phyloP scores from a whole-genome alignment of 2,329 filamentous ascomycete genomes.

The Cladophialophora psammophila region DNA sequence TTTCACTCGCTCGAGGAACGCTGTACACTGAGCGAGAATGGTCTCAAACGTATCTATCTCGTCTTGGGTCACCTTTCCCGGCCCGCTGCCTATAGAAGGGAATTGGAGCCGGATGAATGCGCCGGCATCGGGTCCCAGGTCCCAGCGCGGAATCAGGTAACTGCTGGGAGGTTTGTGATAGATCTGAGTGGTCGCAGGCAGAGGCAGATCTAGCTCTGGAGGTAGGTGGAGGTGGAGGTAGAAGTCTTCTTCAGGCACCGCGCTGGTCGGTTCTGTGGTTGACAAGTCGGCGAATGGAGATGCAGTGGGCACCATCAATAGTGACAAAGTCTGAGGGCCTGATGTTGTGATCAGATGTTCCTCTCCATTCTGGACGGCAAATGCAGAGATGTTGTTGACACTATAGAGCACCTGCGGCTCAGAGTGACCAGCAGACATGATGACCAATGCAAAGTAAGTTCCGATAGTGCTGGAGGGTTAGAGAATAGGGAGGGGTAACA shows the following conservation, averaged over 20 bases:
- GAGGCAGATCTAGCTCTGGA: constrained; percentile 89
- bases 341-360: constrained; percentile 83
- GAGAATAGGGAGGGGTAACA: constrained; percentile 3
- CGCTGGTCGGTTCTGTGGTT: constrained; percentile 64
- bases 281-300: constrained; percentile 68
- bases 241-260: constrained; percentile 81
- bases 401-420: constrained; percentile 63
- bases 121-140: constrained; percentile 84
- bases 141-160: constrained; percentile 95
- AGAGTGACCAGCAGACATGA: constrained; percentile 55
- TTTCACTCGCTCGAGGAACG: constrained; percentile 82
- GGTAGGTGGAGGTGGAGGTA: constrained; percentile 95
- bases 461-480: background rate
- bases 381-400: constrained; percentile 85
- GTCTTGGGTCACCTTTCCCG: constrained; percentile 75
- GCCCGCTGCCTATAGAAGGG: constrained; percentile 72
- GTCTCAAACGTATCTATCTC: constrained; percentile 97
- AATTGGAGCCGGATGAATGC: constrained; percentile 96
- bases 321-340: constrained; percentile 87
- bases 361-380: constrained; percentile 86
- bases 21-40: constrained; percentile 95
- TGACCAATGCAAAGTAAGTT: constrained; percentile 26
- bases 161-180: constrained; percentile 93
- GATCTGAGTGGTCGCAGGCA: constrained; percentile 95
- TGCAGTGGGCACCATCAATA: constrained; percentile 94